Base-by-base conservation (phyloP, 1,284 basidiomycete species). In the Papiliotrema laurentii region DNA sequence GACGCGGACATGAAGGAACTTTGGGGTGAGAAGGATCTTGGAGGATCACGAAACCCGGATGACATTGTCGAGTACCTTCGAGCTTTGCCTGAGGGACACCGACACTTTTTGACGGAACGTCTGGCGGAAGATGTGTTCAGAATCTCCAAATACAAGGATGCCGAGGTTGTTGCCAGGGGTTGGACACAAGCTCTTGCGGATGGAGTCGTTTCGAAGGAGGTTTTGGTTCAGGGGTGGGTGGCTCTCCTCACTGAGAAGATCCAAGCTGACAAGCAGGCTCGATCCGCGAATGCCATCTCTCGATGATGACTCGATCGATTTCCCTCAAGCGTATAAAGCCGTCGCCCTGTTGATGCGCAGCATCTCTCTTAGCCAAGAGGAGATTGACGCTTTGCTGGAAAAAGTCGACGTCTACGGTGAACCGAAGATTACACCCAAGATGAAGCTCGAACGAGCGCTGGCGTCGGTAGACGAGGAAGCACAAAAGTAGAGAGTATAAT, bases 281-380 rank as follows among this genome's bases (percentile, higher is more conserved):
- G 71, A 72, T 50, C 77, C 79, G 2, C 79, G 83, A 47, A 82
- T 86, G 48, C 85, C 87, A 68, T 74, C 84, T 53, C 77, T 96
- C 58, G 89, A 91, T 63, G 91, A 96, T 66, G 82, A 90, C 49
- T 82, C 83, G 18, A 85, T 92, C 62, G 91, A 97, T 69, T 87
- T 86, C 52, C 92, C 92, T 4, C 85, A 86, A 66, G 91, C 89
- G 0, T 85, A 86, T 75, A 74, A 80, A 53, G 80, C 85, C 45
- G 83, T 91, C 68, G 88, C 83, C 9, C 77, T 79, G 47, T 81
- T 90, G 75, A 72, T 91, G 51, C 83, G 82, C 65, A 83, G 81
- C 37, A 78, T 85, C 19, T 78, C 78, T 21, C 73, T 88, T 6
- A 53, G 58, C 21, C 51, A 73, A 36, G 75, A 77, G 54, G 74